A percentile compares a stretch with the other conserved stretches of the same genome.
phyloP scores from a whole-genome alignment of 352 stramenopile species.

The Pythium utonaiense region DNA sequence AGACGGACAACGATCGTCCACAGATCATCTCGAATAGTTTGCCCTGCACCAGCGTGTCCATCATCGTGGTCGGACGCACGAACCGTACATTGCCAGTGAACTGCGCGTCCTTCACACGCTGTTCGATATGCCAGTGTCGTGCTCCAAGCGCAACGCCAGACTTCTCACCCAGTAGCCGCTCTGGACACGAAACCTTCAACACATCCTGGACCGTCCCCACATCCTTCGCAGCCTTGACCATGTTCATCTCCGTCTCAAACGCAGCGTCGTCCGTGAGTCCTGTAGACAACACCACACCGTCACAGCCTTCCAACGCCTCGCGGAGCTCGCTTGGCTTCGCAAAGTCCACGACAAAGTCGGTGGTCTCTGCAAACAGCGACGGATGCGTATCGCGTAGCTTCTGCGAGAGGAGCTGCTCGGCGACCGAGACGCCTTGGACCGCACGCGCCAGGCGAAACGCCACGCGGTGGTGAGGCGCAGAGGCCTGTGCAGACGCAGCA shows the following conservation, averaged over 20 bases:
- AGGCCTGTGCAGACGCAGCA: not conserved
- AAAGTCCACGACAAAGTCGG: constrained; percentile 37
- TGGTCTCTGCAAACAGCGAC: constrained; percentile 27
- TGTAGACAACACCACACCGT: constrained; percentile 42
- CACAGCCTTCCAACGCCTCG: constrained; percentile 38
- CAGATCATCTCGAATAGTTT: constrained; percentile 54
- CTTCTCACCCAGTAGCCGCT: constrained; percentile 33
- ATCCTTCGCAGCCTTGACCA: constrained; percentile 21
- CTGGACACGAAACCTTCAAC: constrained; percentile 56
- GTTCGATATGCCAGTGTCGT: constrained; percentile 45
- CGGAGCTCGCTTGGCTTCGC: constrained; percentile 36
- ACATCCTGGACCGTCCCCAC: constrained; percentile 22
- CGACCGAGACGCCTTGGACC: not conserved
- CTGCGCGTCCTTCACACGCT: constrained; percentile 26
- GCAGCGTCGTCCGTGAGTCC: constrained; percentile 14
- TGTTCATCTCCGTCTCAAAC: constrained; percentile 23
- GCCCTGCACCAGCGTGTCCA: constrained; percentile 59
- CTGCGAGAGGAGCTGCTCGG: constrained; percentile 7
- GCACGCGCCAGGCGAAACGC: constrained; percentile 25
- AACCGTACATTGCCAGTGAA: constrained; percentile 24
- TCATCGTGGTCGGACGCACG: constrained; percentile 42
- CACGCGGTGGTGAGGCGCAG: not conserved
- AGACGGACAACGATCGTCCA: constrained; percentile 58
- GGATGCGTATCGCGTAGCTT: constrained; percentile 26
- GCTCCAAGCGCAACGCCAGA: constrained; percentile 33